Conservation (phyloP, 2,329 filamentous ascomycete genomes). For the Rhynchosporium graminicola region DNA sequence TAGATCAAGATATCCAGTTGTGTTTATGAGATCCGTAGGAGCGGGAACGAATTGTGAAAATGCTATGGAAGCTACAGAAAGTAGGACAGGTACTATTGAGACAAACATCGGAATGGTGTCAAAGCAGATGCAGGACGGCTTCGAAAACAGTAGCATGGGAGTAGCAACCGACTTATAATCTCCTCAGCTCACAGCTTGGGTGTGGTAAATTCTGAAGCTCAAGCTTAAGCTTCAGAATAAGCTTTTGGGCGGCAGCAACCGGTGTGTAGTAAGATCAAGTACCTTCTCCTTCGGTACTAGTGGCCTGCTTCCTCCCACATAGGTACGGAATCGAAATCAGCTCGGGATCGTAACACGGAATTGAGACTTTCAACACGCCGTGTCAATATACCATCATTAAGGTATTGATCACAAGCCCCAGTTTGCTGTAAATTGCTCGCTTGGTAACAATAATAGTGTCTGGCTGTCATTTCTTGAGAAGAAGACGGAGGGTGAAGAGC, state of each 20-base stretch:
- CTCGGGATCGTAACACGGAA: too few species aligned
- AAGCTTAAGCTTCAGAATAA: slow-evolving; percentile 8
- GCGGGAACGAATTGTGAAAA: slow-evolving; percentile 43
- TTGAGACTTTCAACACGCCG: too few species aligned
- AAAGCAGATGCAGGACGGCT: background rate
- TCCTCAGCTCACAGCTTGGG: background rate
- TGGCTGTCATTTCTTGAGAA: too few species aligned
- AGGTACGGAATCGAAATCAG: too few species aligned
- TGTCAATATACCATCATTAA: too few species aligned
- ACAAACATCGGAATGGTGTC: slow-evolving; percentile 12
- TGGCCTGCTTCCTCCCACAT: background rate
- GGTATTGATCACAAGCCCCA: too few species aligned
- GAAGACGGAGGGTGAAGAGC: too few species aligned
- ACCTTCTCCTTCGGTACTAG: slow-evolving; percentile 8
- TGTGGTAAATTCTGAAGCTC: background rate
- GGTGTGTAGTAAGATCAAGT: background rate
- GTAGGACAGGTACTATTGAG: slow-evolving; percentile 12
- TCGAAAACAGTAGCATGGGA: background rate
- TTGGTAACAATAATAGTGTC: too few species aligned
- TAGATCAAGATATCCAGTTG: slow-evolving; percentile 43
- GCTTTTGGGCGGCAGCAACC: slow-evolving; percentile 1
- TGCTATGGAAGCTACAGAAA: slow-evolving; percentile 19
- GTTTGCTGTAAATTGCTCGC: too few species aligned
- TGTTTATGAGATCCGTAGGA: slow-evolving; percentile 43
- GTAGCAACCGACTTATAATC: slow-evolving; percentile 1